Evolutionary conservation across 2,329 filamentous ascomycete species (phyloP), one percentile per base, ranked within the genome.

Genomic region (Fusarium sp.): DNA sequence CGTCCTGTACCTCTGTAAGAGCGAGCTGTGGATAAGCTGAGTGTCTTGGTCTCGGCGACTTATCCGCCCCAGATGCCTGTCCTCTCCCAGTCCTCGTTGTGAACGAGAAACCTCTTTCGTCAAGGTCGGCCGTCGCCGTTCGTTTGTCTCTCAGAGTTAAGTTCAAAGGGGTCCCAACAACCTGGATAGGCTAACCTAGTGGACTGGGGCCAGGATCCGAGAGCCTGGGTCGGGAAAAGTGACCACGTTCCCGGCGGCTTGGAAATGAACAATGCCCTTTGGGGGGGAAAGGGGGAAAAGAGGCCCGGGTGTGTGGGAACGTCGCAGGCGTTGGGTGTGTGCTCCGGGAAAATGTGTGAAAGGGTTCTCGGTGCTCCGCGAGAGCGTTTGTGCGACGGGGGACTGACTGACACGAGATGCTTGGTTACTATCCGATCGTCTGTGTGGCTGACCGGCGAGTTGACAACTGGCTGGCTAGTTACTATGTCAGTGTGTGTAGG

Each of bases 161-260:
- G 39, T 43, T 54, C 33, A 64, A 64, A 62, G 48, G 48, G 68
- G 75, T 75, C 74, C 77, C 77, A 74, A 57, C 62, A 65, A 65
- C 63, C 63, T 75, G 77, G 74, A 68, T 78, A 67, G 65, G 67
- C 72, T 77, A 78, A 67, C 59, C 59, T 60, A 45, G 60, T 33
- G 67, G 64, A 64, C 72, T 72, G 72, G 77, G 74, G 72, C 72
- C 64, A 61, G 69, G 75, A 76, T 76, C 77, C 77, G 76, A 63
- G 68, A 69, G 76, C 72, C 67, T 79, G 77, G 77, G 71, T 77
- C 71, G 64, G 72, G 75, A 68, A 64, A 67, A 62, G 35, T 65
- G 71, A 63, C 63, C 69, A 57, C 62, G 72, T 71, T 72, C 74
- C 76, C 75, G 72, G 66, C 57, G 64, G 59, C 60, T 70, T 76